Evolutionary conservation across 2,329 filamentous ascomycete genomes (phyloP).

Genomic region (Microcyclosporella mali): DNA sequence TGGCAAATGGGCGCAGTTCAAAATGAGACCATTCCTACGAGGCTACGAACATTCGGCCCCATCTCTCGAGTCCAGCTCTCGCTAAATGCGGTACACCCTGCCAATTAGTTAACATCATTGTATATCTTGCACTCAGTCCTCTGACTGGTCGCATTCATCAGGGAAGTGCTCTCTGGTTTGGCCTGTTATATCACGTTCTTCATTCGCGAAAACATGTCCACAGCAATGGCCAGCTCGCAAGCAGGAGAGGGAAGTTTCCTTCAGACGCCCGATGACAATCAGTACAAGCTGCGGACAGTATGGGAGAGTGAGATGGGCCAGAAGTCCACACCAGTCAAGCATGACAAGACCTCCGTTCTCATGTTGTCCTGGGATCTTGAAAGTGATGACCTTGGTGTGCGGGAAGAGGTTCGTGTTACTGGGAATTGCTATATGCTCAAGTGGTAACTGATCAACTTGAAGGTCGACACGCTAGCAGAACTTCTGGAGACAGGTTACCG

Average conservation of each 20-base stretch:
- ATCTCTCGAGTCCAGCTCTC: too few species aligned
- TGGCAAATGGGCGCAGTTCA: too few species aligned
- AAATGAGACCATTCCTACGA: too few species aligned
- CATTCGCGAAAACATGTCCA: neutral
- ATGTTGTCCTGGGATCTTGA: conserved; percentile 7
- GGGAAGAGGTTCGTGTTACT: neutral
- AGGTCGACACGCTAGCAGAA: neutral
- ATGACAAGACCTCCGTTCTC: conserved; percentile 10
- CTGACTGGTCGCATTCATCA: too few species aligned
- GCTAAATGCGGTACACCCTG: too few species aligned
- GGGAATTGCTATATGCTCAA: neutral
- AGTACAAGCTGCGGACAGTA: neutral
- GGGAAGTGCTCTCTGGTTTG: too few species aligned
- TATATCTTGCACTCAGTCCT: too few species aligned
- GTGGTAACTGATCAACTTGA: neutral
- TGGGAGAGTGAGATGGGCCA: conserved; percentile 3
- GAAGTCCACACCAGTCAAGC: neutral
- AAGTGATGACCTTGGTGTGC: neutral
- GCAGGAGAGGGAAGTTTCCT: neutral
- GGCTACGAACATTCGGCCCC: too few species aligned
- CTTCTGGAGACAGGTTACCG: conserved; percentile 11
- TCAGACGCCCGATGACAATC: neutral
- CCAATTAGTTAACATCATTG: too few species aligned
- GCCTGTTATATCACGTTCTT: too few species aligned
- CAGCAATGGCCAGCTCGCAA: neutral